Conservation (phyloP, 176 grass and related monocot species). For the Tillandsia leiboldiana region DNA sequence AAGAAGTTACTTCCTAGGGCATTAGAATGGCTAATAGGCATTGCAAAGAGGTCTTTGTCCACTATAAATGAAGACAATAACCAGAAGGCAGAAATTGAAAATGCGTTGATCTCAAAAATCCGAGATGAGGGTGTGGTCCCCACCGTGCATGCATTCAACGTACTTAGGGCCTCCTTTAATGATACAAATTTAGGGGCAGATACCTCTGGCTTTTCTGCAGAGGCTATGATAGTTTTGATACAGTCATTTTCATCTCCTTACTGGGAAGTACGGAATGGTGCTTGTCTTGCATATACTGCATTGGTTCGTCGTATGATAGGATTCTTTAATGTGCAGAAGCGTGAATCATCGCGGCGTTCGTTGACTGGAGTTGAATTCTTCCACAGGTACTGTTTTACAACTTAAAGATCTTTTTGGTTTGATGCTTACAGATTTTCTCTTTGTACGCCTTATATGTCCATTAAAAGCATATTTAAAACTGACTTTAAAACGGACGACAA, state of each 20-base stretch:
- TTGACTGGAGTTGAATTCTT: conserved; percentile 95
- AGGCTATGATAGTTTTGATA: conserved; percentile 84
- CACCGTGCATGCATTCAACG: conserved; percentile 87
- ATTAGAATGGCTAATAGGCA: conserved; percentile 59
- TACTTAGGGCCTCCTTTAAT: conserved; percentile 85
- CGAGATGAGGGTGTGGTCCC: conserved; percentile 84
- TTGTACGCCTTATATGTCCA: no score
- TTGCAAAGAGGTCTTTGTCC: conserved; percentile 66
- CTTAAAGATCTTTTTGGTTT: conserved; percentile 15
- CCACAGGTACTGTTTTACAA: conserved; percentile 52
- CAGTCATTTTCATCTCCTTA: conserved; percentile 87
- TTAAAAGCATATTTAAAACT: no score
- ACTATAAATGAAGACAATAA: conserved; percentile 29
- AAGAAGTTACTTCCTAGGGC: conserved; percentile 90
- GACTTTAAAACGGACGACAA: no score
- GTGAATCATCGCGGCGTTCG: conserved; percentile 65
- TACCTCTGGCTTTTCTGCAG: conserved; percentile 84
- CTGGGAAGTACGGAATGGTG: conserved; percentile 92
- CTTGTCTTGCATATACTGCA: conserved; percentile 84
- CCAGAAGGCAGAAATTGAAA: conserved; percentile 28
- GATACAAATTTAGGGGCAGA: conserved; percentile 80
- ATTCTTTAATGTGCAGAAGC: conserved; percentile 81
- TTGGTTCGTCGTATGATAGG: conserved; percentile 87
- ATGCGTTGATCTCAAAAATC: conserved; percentile 54
- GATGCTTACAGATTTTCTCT: no score